phyloP scores from a whole-genome alignment of 768 basidiomycete species.

The Russula virescens region DNA sequence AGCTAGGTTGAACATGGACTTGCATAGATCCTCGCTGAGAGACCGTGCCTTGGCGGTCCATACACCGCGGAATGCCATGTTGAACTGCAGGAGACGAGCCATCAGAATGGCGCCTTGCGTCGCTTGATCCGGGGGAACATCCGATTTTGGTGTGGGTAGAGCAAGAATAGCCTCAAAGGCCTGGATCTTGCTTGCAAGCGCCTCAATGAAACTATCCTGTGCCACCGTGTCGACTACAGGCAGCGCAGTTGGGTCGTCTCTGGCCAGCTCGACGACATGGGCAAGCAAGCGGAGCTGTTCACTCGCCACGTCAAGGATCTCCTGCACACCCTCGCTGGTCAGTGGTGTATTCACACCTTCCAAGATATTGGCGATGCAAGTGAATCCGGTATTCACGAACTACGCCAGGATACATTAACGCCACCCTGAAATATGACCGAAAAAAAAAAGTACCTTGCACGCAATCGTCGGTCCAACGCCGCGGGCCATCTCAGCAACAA shows the following conservation, averaged over 20 bases:
- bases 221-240: constrained; percentile 47
- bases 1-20: constrained; percentile 36
- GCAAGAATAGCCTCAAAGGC: constrained; percentile 31
- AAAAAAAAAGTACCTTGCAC: constrained; percentile 47
- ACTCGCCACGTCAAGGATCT: constrained; percentile 39
- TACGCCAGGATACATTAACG: constrained; percentile 27
- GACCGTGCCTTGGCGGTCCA: constrained; percentile 53
- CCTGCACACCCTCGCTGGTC: constrained; percentile 27
- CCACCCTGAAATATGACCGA: neutral
- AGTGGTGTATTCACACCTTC: constrained; percentile 29
- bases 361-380: constrained; percentile 55
- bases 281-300: constrained; percentile 67
- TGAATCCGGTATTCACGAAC: constrained; percentile 74
- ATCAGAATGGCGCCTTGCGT: constrained; percentile 49
- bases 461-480: constrained; percentile 63
- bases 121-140: constrained; percentile 20
- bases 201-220: constrained; percentile 53
- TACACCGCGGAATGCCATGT: constrained; percentile 53
- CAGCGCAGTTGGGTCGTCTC: constrained; percentile 39
- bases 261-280: constrained; percentile 61
- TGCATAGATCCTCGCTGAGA: constrained; percentile 38
- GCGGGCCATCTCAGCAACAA: constrained; percentile 75
- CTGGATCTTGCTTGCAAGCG: constrained; percentile 44
- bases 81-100: constrained; percentile 65
- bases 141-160: constrained; percentile 22